These are phyloP conservation scores for Populus deltoides DNA, from an alignment of 345 rosid species.

Conservation along the genomic window DNA sequence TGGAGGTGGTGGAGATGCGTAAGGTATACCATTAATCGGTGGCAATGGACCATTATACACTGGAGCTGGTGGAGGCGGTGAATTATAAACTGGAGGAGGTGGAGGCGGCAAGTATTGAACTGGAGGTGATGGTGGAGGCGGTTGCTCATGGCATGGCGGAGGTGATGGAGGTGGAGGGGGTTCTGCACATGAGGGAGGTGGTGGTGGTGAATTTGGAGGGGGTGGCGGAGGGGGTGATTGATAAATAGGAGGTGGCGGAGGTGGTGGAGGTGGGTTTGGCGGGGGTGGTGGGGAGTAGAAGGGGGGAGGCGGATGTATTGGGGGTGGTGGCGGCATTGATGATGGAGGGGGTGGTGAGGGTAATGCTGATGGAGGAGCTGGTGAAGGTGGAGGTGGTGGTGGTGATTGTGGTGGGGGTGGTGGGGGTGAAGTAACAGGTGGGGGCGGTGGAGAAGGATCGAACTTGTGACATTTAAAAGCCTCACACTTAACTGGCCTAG, in stretches of 20 bases:
- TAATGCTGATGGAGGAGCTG: conserved; percentile 18
- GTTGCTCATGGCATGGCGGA: not conserved
- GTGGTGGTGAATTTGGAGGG: conserved; percentile 8
- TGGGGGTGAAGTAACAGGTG: conserved; percentile 11
- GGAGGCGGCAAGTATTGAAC: conserved; percentile 16
- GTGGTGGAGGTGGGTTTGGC: conserved; percentile 14
- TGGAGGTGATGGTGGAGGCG: conserved; percentile 6
- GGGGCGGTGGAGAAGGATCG: conserved; percentile 20
- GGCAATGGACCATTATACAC: conserved; percentile 28
- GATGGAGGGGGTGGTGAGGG: not conserved
- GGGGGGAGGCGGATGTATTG: conserved; percentile 16
- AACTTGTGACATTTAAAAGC: conserved; percentile 41
- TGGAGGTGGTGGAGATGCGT: conserved; percentile 51
- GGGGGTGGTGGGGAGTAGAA: conserved; percentile 32
- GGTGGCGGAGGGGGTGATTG: not conserved
- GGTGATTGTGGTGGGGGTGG: conserved; percentile 13
- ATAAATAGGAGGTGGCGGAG: conserved; percentile 1
- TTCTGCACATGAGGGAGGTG: conserved; percentile 4
- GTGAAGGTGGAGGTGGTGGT: conserved; percentile 13
- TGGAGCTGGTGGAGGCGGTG: conserved; percentile 22
- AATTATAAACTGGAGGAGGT: not conserved
- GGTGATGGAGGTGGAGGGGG: conserved; percentile 8
- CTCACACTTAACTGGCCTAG: conserved; percentile 48
- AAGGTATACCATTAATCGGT: conserved; percentile 28
- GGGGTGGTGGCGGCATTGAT: conserved; percentile 3